Evolutionary conservation across 1,139 yeast species (phyloP), one percentile per base, ranked within the genome.

Genomic region (Sugiyamaella paludigena): DNA sequence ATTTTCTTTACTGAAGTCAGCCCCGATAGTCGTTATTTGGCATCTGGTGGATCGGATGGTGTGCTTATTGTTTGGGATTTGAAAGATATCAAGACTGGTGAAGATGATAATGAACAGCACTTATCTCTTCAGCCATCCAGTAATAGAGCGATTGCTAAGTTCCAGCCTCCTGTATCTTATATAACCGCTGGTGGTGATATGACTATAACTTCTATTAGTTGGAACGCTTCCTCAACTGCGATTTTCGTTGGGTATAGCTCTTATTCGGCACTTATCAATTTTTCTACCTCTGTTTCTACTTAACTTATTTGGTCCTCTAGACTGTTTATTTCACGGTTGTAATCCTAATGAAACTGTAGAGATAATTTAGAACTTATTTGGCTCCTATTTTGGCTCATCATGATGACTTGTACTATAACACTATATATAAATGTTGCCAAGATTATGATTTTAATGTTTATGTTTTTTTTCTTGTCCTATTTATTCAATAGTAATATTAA

Each of bases 1-100:
- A 73, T 84, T 0, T 74, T 83, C 49, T 70, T 73, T 15, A 80
- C 81, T 2, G 69, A 74, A 1, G 55, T 83, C 11, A 79, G 86
- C 0, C 79, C 80, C 1, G 71, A 78, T 57, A 67, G 69, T 34
- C 64, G 67, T 29, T 74, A 66, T 59, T 62, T 83, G 34, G 89
- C 84, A 0, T 66, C 82, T 1, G 91, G 86, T 1, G 86, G 84
- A 52, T 77, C 79, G 51, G 77, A 75, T 39, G 89, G 89, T 0
- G 72, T 72, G 37, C 70, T 82, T 10, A 61, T 76, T 2, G 59
- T 83, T 1, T 83, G 86, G 84, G 77, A 77, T 54, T 62, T 79
- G 37, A 37, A 12, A 30, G 24, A 34, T 11, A 16, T 26, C 24
- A 34, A 33, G 9, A 16, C 13, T 8, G 40, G 2, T 35, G 44